Evolutionary conservation across 2,329 filamentous ascomycete species (phyloP), one percentile per base, ranked within the genome.

Genomic region (Colletotrichum eleusines): DNA sequence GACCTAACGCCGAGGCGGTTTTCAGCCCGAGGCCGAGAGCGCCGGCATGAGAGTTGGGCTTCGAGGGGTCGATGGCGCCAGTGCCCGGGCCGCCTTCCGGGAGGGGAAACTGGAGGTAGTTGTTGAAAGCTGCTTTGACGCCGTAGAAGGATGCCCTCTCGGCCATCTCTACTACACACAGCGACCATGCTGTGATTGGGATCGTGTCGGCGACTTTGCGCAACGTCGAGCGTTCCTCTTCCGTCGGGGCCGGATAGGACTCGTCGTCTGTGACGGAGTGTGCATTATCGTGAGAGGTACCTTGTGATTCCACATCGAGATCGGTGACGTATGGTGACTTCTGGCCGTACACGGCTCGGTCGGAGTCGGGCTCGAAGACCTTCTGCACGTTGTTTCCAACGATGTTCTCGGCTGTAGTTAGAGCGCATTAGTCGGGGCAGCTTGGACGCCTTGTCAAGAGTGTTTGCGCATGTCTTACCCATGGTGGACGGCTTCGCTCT

Each of bases 141-240:
- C 88, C 88, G 75, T 89, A 89, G 81, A 87, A 90, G 0, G 87
- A 89, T 3, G 88, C 88, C 65, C 89, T 82, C 76, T 91, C 89
- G 65, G 86, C 87, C 71, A 90, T 87, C 73, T 90, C 89, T 50
- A 90, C 87, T 8, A 86, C 74, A 72, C 88, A 90, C 38, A 90
- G 84, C 3, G 87, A 75, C 74, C 88, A 91, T n/a, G 87, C 84
- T 4, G 86, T 80, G 16, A 79, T 68, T 1, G 88, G 87, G 2
- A 90, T 81, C 2, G 75, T 79, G 50, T 82, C 87, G n/a, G 87
- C 80, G 9, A 88, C 81, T n/a, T 62, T 69, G 40, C 69, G 69
- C 38, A 72, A 28, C 26, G 66, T 72, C 60, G 42, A 57, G 14
- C 66, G 65, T 60, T 72, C 69, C 20, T 70, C 69, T 14, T 40